These are phyloP conservation scores for Aspergillus sp. DNA, from an alignment of 2,329 filamentous ascomycete species.

Conservation along the genomic window DNA sequence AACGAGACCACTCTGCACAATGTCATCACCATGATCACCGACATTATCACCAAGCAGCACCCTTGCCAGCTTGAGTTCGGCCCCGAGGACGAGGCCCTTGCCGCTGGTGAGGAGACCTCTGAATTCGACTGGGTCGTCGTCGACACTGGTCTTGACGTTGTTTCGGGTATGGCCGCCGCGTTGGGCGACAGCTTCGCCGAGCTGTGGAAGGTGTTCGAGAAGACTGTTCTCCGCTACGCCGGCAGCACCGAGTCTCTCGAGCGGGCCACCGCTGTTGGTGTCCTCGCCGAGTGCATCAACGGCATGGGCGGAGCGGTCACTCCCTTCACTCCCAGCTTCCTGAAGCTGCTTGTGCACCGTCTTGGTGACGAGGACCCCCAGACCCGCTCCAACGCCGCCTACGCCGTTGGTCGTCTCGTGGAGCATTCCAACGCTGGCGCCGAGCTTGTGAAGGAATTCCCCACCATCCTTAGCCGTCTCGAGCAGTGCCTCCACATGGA, in stretches of 20 bases:
- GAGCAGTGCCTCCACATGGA: conserved; percentile 77
- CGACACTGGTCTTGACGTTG: conserved; percentile 87
- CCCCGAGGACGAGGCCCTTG: conserved; percentile 72
- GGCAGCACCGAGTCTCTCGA: conserved; percentile 83
- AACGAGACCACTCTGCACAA: conserved; percentile 71
- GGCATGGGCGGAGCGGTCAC: conserved; percentile 81
- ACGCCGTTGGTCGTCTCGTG: conserved; percentile 81
- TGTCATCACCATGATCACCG: conserved; percentile 69
- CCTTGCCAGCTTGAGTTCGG: conserved; percentile 89
- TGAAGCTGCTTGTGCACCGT: conserved; percentile 80
- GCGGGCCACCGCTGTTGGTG: conserved; percentile 84
- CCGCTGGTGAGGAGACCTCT: conserved; percentile 73
- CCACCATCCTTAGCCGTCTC: conserved; percentile 76
- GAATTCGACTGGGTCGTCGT: conserved; percentile 98
- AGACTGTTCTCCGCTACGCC: conserved; percentile 82
- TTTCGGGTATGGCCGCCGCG: conserved; percentile 78
- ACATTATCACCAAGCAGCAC: conserved; percentile 85
- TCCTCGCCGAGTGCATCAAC: conserved; percentile 85
- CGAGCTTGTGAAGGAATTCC: conserved; percentile 72
- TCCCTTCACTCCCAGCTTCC: conserved; percentile 71
- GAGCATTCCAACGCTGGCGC: conserved; percentile 72
- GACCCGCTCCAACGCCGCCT: conserved; percentile 93
- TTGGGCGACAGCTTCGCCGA: conserved; percentile 78
- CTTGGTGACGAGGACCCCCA: conserved; percentile 86
- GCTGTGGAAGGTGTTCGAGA: conserved; percentile 95